phyloP scores from a whole-genome alignment of 441 rosid species.

The Melianthus villosus region DNA sequence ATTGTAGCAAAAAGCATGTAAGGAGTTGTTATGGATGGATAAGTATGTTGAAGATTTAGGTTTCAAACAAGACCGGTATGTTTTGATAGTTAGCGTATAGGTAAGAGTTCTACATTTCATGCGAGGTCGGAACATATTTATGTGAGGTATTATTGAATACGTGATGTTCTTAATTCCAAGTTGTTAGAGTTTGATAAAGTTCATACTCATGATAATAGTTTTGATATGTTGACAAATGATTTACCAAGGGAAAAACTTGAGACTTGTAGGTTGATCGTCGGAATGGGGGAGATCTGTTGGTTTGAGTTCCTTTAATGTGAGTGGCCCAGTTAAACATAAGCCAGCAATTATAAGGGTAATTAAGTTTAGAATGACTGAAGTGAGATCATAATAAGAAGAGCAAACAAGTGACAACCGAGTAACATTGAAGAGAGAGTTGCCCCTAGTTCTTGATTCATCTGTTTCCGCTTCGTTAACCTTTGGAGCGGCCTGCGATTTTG shows the following conservation, averaged over 20 bases:
- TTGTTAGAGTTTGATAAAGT: slow-evolving; percentile 7
- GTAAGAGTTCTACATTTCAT: slow-evolving; percentile 2
- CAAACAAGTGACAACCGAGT: too few relatives aligned
- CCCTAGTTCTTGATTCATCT: too few relatives aligned
- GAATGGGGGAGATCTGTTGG: too few relatives aligned
- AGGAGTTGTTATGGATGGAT: slow-evolving; percentile 1
- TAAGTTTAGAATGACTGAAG: too few relatives aligned
- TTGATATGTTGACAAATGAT: slow-evolving; percentile 5
- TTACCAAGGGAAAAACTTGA: not conserved
- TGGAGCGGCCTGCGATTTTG: too few relatives aligned
- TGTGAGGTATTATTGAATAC: slow-evolving; percentile 2
- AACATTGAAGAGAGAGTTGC: too few relatives aligned
- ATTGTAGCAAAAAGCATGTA: not conserved
- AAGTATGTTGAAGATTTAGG: slow-evolving; percentile 1
- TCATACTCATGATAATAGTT: slow-evolving; percentile 1
- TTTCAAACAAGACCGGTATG: not conserved
- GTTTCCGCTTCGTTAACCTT: too few relatives aligned
- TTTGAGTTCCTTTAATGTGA: too few relatives aligned
- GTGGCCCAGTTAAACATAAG: too few relatives aligned
- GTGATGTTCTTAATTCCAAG: slow-evolving; percentile 2
- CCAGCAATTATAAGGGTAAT: too few relatives aligned
- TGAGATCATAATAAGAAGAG: too few relatives aligned
- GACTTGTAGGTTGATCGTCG: not conserved
- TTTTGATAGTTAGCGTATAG: not conserved
- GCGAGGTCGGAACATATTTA: slow-evolving; percentile 4